Evolutionary conservation across 352 stramenopile genomes (phyloP), one percentile per base, ranked within the genome.

Genomic region (Globisporangium alternatum): DNA sequence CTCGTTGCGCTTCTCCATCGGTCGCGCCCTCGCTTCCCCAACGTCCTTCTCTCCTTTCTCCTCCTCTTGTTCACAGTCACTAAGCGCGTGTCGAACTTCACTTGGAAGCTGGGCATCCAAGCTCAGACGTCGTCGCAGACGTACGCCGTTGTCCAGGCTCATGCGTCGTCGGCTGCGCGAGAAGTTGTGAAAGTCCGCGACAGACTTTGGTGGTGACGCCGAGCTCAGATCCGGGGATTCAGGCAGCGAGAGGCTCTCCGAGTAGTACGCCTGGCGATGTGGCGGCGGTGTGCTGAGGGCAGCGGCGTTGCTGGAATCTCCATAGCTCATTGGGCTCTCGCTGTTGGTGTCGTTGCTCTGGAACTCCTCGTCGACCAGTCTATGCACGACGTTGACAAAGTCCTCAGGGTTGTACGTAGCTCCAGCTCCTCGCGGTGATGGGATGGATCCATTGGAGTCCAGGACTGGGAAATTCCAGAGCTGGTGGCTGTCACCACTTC

Each of bases 151-250:
- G 17, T 56, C 57, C 10, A 63, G 15, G 22, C 57, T 63, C 43
- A 39, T 53, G n/a, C 57, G 45, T n/a, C 57, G 43, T 8, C 57
- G 43, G 31, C 57, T 63, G 0, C 57, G 49, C 22, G 49, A 19
- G 31, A 65, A 65, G 41, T 65, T 65, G 10, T 60, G 37, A 13
- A 65, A 65, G 19, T 65, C 60, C n/a, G 52, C 39, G 39, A 65
- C 60, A 3, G 33, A 52, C 19, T 41, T 28, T 28, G 52, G 15
- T 3, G 51, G 7, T 19, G 39, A 28, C 19, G 28, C 41, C 17
- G 19, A 17, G 12, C 35, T 59, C 0, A 30, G 30, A 12, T n/a
- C 30, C 5, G 30, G 35, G 35, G 9, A 17, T 31, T 60, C 39
- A 5, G 49, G 49, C 2, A 65, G 13, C 8, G 59, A 59, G 12